These are phyloP conservation scores for Cyberlindnera japonica DNA, from an alignment of 805 yeast genomes.

Conservation along the genomic window DNA sequence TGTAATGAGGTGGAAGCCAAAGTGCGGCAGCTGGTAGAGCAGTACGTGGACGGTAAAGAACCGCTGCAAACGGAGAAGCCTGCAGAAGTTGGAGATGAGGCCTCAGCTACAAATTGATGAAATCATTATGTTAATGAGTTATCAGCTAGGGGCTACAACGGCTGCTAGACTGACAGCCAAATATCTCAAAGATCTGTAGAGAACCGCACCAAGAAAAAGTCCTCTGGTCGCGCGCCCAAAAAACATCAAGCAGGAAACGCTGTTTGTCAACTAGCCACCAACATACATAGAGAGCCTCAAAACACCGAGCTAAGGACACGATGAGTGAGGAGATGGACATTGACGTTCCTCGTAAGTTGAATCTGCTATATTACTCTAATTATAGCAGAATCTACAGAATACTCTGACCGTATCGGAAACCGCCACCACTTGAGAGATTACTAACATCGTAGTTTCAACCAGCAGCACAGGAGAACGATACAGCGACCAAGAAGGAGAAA, in stretches of 20 bases:
- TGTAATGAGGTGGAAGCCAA: conserved; percentile 40
- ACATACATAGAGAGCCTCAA: no score
- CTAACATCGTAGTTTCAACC: conserved; percentile 1
- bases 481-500: conserved; percentile 1
- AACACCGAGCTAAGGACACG: background rate
- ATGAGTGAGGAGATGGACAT: conserved; percentile 27
- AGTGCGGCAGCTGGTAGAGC: conserved; percentile 32
- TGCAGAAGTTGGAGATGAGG: conserved; percentile 3
- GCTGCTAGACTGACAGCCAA: no score
- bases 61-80: background rate
- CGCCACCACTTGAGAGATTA: conserved; percentile 1
- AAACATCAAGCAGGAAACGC: no score
- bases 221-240: conserved; percentile 1
- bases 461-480: conserved; percentile 1
- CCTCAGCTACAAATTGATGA: no score
- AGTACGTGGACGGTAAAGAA: conserved; percentile 22
- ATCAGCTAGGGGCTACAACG: no score
- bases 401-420: no score
- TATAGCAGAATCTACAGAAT: no score
- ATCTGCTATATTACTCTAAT: no score
- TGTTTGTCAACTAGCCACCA: no score
- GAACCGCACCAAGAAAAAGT: no score
- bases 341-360: conserved; percentile 24
- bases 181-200: no score
- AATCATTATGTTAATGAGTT: no score